A percentile compares a stretch with the other conserved stretches of the same genome.
Conservation (phyloP, 768 basidiomycete species). For the Podaxis carcinomalis region DNA sequence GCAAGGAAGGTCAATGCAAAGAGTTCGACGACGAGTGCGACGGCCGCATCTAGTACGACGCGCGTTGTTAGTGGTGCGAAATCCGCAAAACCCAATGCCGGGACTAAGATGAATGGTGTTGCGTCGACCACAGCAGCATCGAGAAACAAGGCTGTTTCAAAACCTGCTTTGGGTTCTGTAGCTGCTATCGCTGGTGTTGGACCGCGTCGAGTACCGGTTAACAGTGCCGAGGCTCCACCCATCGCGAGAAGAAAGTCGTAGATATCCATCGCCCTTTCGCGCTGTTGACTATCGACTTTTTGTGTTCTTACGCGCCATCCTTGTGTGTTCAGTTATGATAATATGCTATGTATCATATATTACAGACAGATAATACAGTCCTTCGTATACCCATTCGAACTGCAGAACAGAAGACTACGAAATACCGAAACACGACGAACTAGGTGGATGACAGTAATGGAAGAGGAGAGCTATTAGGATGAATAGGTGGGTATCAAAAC, state of each 20-base stretch:
- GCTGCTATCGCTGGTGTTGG: conserved; percentile 39
- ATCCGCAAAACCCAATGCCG: background rate
- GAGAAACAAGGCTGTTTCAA: background rate
- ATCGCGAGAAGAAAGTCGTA: conserved; percentile 14
- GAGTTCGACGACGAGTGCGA: conserved; percentile 7
- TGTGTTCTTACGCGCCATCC: background rate
- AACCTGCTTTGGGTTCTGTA: conserved; percentile 9
- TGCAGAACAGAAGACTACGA: background rate
- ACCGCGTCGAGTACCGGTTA: conserved; percentile 62
- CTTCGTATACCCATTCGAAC: background rate
- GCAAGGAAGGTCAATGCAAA: conserved; percentile 14
- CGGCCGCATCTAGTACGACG: conserved; percentile 12
- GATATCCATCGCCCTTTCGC: background rate
- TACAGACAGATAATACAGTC: background rate
- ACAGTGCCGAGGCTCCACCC: conserved; percentile 59
- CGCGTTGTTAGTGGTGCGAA: conserved; percentile 3
- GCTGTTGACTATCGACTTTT: too few relatives aligned
- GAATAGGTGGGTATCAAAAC: background rate
- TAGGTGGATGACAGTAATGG: background rate
- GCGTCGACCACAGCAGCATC: background rate
- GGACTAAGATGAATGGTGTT: background rate
- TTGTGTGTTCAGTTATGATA: background rate
- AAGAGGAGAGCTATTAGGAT: background rate
- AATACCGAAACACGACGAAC: background rate
- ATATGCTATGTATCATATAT: background rate